Base-by-base conservation (phyloP, 2,329 filamentous ascomycete species). In the Exophiala mesophila region DNA sequence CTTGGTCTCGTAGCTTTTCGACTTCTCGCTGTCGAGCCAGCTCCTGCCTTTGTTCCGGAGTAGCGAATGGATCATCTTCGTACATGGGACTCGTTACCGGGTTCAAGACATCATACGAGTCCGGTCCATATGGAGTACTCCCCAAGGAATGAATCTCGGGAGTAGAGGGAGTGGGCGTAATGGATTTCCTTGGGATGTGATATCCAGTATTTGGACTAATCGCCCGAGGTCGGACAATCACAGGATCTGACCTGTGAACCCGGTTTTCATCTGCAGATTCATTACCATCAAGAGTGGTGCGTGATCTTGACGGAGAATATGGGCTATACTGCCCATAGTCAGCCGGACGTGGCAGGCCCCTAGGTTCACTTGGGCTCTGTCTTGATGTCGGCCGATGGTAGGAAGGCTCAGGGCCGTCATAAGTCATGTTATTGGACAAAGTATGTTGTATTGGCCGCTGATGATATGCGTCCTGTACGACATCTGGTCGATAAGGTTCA, bases 71-170 rank as follows among this genome's bases (percentile, higher is more conserved):
- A 35, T 65, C 63, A 24, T 61, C 58, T 13, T 55, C 55, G 12
- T 57, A 56, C 2, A 56, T 57, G 7, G 59, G 57, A 26, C 62
- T 59, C 4, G 65, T 51, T 54, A 60, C 55, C 1, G 76, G 78
- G 43, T 82, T 81, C 52, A 77, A 68, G 2, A 70, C 65, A 47
- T 79, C 74, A 54, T 78, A 82, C 34, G 71, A 75, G 57, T 82
- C 79, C 0, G 79, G 79, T 4, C 72, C 73, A 56, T 80, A 83
- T 1, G 77, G 77, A 3, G 72, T 65, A 12, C 65, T 64, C 4
- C 70, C 66, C 7, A 67, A 40, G 17, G 23, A 47, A 32, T 64
- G 63, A 36, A 68, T 63, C 31, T 61, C 61, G 36, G 53, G 59
- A 49, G 37, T 63, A 49, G 49, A 67, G 50, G 77, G 77, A 2